Evolutionary conservation across 2,329 filamentous ascomycete species (phyloP).

Genomic region (Claviceps pusilla): DNA sequence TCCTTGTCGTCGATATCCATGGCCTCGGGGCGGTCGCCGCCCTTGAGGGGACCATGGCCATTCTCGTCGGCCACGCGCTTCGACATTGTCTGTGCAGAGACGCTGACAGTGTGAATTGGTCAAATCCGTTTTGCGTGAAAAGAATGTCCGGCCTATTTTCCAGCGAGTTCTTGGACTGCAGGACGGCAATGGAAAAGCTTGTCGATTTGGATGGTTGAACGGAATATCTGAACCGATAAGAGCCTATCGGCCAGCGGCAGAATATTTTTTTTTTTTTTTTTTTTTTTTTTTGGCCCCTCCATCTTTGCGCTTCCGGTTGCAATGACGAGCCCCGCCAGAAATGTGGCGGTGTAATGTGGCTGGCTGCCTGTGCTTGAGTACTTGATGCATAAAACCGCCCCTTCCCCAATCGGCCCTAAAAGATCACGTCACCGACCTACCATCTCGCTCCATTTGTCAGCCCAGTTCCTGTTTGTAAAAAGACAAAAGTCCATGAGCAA

Average conservation of each 20-base stretch:
- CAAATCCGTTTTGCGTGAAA: too few relatives aligned
- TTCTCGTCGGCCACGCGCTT: slow-evolving; percentile 39
- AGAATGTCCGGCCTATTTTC: too few relatives aligned
- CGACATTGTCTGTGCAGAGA: slow-evolving; percentile 29
- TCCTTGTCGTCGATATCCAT: slow-evolving; percentile 52
- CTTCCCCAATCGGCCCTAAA: neutral
- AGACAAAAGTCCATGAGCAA: too few relatives aligned
- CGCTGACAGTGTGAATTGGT: too few relatives aligned
- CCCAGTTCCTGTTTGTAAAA: neutral
- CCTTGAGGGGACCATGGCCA: slow-evolving; percentile 39
- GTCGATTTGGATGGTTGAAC: neutral
- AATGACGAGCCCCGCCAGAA: neutral
- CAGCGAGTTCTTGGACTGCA: too few relatives aligned
- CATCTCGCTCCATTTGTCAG: neutral
- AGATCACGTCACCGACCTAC: slow-evolving; percentile 3
- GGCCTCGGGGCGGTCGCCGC: slow-evolving; percentile 44
- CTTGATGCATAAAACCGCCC: too few relatives aligned
- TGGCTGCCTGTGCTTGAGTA: neutral
- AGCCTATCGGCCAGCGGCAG: neutral
- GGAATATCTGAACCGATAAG: neutral
- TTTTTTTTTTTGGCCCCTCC: slow-evolving; percentile 6
- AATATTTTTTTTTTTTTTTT: slow-evolving; percentile 5
- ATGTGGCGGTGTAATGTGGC: slow-evolving; percentile 1
- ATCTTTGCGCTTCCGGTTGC: neutral
- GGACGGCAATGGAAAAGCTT: neutral